phyloP scores from a whole-genome alignment of 352 stramenopile genomes.

The Peronospora destructor region DNA sequence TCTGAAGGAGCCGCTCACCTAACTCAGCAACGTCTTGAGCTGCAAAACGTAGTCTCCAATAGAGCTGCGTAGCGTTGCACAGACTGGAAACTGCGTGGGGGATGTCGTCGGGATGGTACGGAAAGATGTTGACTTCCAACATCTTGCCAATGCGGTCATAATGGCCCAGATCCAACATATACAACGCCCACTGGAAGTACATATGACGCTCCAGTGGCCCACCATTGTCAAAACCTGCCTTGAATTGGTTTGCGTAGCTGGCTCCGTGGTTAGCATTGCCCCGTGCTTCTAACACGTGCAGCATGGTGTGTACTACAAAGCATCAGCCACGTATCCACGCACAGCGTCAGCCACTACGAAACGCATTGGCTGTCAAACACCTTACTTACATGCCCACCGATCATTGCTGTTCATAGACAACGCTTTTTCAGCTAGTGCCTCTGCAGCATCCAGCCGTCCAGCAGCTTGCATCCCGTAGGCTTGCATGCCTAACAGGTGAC shows the following conservation, averaged over 20 bases:
- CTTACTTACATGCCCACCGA: slow-evolving; percentile 68
- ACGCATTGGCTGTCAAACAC: neutral
- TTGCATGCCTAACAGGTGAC: slow-evolving; percentile 73
- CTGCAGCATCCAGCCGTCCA: slow-evolving; percentile 58
- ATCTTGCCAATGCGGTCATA: slow-evolving; percentile 83
- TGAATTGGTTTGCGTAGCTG: slow-evolving; percentile 77
- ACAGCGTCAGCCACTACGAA: slow-evolving; percentile 1
- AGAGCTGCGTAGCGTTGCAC: slow-evolving; percentile 72
- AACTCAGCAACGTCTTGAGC: slow-evolving; percentile 49
- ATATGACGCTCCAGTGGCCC: slow-evolving; percentile 62
- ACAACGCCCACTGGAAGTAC: slow-evolving; percentile 81
- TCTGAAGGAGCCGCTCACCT: slow-evolving; percentile 48
- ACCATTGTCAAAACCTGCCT: slow-evolving; percentile 71
- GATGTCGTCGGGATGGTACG: slow-evolving; percentile 29
- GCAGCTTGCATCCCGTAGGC: slow-evolving; percentile 69
- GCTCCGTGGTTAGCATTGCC: slow-evolving; percentile 81
- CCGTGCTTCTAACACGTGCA: slow-evolving; percentile 68
- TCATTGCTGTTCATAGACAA: slow-evolving; percentile 82
- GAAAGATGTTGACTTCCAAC: slow-evolving; percentile 67
- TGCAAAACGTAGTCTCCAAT: slow-evolving; percentile 78
- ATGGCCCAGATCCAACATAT: slow-evolving; percentile 68
- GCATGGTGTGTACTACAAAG: slow-evolving; percentile 62
- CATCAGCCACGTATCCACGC: neutral
- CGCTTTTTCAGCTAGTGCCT: slow-evolving; percentile 67
- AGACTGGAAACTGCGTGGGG: slow-evolving; percentile 49